Base-by-base conservation (phyloP, 2,329 filamentous ascomycete species). In the Fusarium palustre region DNA sequence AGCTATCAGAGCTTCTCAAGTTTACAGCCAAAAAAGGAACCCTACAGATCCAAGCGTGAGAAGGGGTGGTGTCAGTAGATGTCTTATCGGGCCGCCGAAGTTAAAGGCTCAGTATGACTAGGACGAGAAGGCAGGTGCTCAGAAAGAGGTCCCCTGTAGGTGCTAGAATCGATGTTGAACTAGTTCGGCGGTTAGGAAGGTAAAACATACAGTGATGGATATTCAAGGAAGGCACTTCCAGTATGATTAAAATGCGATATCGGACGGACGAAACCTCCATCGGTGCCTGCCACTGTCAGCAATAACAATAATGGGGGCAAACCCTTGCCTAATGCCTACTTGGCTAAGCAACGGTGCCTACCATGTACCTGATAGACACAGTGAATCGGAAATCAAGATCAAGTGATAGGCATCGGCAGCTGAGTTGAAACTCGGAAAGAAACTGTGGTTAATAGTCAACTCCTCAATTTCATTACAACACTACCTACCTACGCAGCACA, bases 251-350 rank as follows among this genome's bases (percentile, higher is more conserved):
- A 9, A 34, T 49, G 48, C 24, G 33, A 48, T 49, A 49, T 47
- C 55, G 41, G 43, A 16, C 11, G 11, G 24, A 34, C 28, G 36
- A 22, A 39, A 52, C 31, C 11, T n/a, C 34, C 9, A 39, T 28
- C 54, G 39, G 47, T 65, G 62, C 28, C 18, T 39, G 38, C n/a
- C 61, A 43, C 54, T 65, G 61, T 31, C 39, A 59, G 36, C 54
- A 45, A 33, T 38, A n/a, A 7, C 6, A 24, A 42, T 39, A 22
- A 42, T 7, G 13, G 30, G n/a, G 5, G 42, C 33, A n/a, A n/a
- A n/a, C n/a, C n/a, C 22, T 48, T n/a, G 42, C 22, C 10, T 25
- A 31, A 20, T 25, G 28, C 28, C 28, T 30, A 30, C 9, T 7
- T 25, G 24, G 5, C 10, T 30, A 8, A 31, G 28, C 10, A 7